A percentile compares a stretch with the other conserved stretches of the same genome.
Conservation (phyloP, 768 basidiomycete genomes). For the Chalciporus sphaerocephalus region DNA sequence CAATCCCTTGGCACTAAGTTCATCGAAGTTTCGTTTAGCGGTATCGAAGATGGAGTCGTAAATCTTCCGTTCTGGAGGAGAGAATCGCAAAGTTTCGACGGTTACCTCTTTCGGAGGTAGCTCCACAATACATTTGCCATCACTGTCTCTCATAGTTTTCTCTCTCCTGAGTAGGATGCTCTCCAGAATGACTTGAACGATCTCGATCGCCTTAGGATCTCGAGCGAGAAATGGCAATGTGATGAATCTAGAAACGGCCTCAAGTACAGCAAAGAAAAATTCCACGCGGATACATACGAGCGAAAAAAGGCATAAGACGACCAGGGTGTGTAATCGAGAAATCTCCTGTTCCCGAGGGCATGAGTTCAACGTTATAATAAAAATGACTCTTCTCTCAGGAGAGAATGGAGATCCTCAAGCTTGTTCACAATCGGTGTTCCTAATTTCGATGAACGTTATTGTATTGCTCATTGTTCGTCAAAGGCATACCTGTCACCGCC, state of each 20-base stretch:
- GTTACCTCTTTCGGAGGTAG: conserved; percentile 79
- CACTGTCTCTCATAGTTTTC: conserved; percentile 84
- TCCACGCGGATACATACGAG: conserved; percentile 47
- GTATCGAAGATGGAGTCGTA: conserved; percentile 83
- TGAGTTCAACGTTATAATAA: conserved; percentile 38
- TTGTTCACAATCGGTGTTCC: conserved; percentile 95
- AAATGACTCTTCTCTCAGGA: conserved; percentile 52
- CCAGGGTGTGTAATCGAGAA: conserved; percentile 76
- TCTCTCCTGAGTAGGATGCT: conserved; percentile 83
- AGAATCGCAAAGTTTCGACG: conserved; percentile 76
- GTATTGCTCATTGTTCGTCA: background rate
- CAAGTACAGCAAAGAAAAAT: background rate
- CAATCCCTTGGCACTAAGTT: conserved; percentile 71
- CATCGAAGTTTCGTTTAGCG: conserved; percentile 77
- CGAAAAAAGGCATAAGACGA: conserved; percentile 85
- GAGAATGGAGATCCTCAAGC: conserved; percentile 85
- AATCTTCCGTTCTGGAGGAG: conserved; percentile 74
- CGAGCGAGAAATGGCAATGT: conserved; percentile 87
- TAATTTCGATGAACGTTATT: conserved; percentile 15
- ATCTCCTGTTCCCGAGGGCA: conserved; percentile 51
- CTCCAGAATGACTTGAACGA: conserved; percentile 92
- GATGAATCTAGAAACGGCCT: conserved; percentile 58
- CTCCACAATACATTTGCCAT: conserved; percentile 85
- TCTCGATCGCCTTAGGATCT: conserved; percentile 89
- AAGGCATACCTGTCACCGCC: conserved; percentile 75